Conservation (phyloP, 805 yeast genomes). For the Yarrowia yakushimensis region DNA sequence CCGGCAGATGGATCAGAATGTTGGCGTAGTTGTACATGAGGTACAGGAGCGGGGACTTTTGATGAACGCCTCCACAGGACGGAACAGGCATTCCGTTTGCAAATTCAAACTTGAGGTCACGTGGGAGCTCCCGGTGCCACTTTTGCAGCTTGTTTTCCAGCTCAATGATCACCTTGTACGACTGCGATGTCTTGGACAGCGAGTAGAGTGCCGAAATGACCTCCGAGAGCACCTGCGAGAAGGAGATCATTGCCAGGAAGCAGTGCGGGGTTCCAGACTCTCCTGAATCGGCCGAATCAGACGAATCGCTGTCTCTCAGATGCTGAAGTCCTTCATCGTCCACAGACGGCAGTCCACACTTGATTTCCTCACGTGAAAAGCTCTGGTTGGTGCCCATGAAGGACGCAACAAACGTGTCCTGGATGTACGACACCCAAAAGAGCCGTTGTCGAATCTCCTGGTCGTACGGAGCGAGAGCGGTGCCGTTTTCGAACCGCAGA, state of each 20-base stretch:
- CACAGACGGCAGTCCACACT: constrained; percentile 68
- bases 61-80: constrained; percentile 33
- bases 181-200: constrained; percentile 28
- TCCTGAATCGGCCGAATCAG: constrained; percentile 21
- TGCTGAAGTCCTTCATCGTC: constrained; percentile 34
- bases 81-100: constrained; percentile 35
- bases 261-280: constrained; percentile 24
- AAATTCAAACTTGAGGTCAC: constrained; percentile 56
- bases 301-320: constrained; percentile 1
- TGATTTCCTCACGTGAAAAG: constrained; percentile 75
- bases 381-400: constrained; percentile 80
- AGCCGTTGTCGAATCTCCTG: constrained; percentile 79
- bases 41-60: constrained; percentile 45
- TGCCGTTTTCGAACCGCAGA: constrained; percentile 62
- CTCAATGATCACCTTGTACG: constrained; percentile 32
- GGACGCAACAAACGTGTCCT: constrained; percentile 72
- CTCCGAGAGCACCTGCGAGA: constrained; percentile 67
- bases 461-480: constrained; percentile 61
- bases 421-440: constrained; percentile 78
- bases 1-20: constrained; percentile 61
- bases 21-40: constrained; percentile 60
- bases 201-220: constrained; percentile 55
- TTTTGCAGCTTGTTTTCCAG: constrained; percentile 67
- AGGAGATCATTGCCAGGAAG: constrained; percentile 35
- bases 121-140: constrained; percentile 74